Conservation (phyloP, 371 early-diverging fungal species). For the Mortierella sp. region DNA sequence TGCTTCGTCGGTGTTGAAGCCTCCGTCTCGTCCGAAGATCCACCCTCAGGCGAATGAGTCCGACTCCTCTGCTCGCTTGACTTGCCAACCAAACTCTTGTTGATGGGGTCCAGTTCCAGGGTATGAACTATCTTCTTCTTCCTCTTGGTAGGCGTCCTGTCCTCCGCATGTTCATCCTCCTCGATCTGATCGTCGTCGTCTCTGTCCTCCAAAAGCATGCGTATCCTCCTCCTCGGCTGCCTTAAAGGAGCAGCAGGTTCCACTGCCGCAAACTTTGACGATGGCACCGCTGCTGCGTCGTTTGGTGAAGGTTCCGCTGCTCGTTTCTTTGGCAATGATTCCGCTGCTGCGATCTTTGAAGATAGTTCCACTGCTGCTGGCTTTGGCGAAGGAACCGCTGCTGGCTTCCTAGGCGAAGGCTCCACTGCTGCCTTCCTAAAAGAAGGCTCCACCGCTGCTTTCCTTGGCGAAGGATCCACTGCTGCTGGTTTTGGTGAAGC, state of each 20-base stretch:
- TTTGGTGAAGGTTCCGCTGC: too few relatives aligned
- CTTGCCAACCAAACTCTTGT: neutral
- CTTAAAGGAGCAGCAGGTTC: too few relatives aligned
- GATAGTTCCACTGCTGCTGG: neutral
- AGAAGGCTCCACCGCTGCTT: neutral
- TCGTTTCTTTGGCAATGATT: neutral
- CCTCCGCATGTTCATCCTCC: neutral
- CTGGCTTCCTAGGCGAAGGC: too few relatives aligned
- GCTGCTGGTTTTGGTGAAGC: neutral
- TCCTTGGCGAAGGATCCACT: too few relatives aligned
- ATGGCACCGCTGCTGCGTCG: too few relatives aligned
- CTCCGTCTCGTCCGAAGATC: conserved; percentile 17
- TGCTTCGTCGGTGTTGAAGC: conserved; percentile 14
- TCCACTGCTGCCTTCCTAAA: neutral
- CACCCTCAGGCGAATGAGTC: conserved; percentile 1
- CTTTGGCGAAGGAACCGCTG: neutral
- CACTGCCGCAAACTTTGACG: too few relatives aligned
- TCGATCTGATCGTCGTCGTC: neutral
- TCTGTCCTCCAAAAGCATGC: neutral
- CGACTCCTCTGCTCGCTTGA: conserved; percentile 4
- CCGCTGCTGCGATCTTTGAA: too few relatives aligned
- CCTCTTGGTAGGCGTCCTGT: conserved; percentile 2
- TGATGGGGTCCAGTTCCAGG: conserved; percentile 11
- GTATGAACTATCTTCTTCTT: conserved; percentile 13
- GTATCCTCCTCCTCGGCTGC: too few relatives aligned